Base-by-base conservation (phyloP, 768 basidiomycete species). In the Candolleomyces eurysporus region DNA sequence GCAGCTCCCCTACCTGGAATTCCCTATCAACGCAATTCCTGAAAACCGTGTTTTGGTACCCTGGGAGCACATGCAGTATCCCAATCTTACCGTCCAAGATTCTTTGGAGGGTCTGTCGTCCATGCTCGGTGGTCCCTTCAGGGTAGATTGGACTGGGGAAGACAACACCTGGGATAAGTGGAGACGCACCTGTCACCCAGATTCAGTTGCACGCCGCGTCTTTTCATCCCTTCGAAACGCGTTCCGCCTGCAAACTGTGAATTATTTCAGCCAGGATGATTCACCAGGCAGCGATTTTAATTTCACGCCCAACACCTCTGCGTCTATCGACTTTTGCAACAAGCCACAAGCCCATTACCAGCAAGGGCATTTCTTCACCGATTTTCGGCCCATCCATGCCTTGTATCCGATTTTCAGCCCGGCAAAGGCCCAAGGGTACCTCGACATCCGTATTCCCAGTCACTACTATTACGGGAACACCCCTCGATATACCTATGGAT, bases 291-390 rank as follows among this genome's bases (percentile, higher is more conserved):
- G 79, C 36, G 84, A 87, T 60, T 87, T 92, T 67, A 68, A 69
- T 0, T 95, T 96, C 70, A 76, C 78, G 9, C 60, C 72, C 21
- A 73, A 71, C 5, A 83, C 85, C 26, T 83, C 89, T 42, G 78
- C 83, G 60, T 77, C 84, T 60, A 10, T 26, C 57, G 85, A 93
- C 67, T 92, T 90, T 67, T 96, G 94, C 72, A 71, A 75, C 50
- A 77, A 84, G 42, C 92, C 94, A 0, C 89, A 88, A 77, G 87
- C 88, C 22, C 92, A 87, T 65, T 85, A 88, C 66, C 80, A 82
- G 39, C 94, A 96, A 66, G 92, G 93, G 9, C 92, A 91, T 71
- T 95, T 94, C 75, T 96, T 94, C 81, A 91, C 90, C 21, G 94
- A 96, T 73, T 94, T 91, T 89, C 79, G 93, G 22, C 90, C 88